Evolutionary conservation across 78 protist species (phyloP).

Genomic region (Creolimax fragrantissima): DNA sequence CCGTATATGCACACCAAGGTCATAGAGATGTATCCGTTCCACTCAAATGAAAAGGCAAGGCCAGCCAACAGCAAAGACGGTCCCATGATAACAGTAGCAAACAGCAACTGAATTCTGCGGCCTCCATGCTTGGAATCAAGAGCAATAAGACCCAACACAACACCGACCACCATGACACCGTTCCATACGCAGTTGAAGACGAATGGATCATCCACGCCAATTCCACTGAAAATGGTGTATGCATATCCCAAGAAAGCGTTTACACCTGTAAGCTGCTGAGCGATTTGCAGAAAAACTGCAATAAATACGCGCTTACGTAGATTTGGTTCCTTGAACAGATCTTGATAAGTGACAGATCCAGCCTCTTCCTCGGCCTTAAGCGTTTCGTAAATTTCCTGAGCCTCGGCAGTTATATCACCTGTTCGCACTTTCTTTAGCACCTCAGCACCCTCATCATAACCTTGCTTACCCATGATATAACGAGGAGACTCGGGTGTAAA

Average conservation of each 20-base stretch:
- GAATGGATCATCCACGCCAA: background rate
- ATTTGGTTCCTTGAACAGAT: background rate
- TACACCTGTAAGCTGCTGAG: conserved; percentile 2
- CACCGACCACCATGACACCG: conserved; percentile 1
- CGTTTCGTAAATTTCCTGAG: background rate
- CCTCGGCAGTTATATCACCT: background rate
- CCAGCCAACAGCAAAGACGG: background rate
- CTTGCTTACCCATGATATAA: background rate
- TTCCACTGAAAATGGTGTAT: background rate
- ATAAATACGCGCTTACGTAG: background rate
- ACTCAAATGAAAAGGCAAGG: background rate
- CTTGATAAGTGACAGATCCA: background rate
- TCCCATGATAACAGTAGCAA: background rate
- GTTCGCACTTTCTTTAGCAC: background rate
- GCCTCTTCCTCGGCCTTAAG: background rate
- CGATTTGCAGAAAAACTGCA: background rate
- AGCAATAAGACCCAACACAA: background rate
- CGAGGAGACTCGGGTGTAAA: background rate
- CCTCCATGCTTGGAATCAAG: background rate
- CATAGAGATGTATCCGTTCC: conserved; percentile 11
- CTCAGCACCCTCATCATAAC: background rate
- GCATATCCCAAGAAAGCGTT: background rate
- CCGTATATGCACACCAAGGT: background rate
- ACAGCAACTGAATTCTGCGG: background rate
- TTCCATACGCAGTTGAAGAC: background rate